Conservation (phyloP, 352 stramenopile genomes). For the Phytophthora kernoviae region DNA sequence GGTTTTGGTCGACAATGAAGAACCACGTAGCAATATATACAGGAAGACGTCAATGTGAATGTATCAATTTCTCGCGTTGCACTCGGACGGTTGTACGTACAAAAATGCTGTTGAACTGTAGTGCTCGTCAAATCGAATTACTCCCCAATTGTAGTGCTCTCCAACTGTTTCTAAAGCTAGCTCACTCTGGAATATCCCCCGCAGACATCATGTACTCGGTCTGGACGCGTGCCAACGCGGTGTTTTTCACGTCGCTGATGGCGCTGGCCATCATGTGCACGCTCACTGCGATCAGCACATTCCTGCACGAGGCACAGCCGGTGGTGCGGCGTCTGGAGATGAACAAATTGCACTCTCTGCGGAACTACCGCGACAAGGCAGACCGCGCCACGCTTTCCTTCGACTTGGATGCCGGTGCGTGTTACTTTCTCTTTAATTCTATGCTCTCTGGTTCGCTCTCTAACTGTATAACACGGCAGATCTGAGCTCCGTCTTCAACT, state of each 20-base stretch:
- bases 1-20: background rate
- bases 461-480: slow-evolving; percentile 37
- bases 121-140: background rate
- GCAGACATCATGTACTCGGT: slow-evolving; percentile 76
- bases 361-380: slow-evolving; percentile 79
- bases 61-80: background rate
- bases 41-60: slow-evolving; percentile 11
- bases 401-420: slow-evolving; percentile 74
- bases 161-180: background rate
- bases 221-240: slow-evolving; percentile 83
- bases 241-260: slow-evolving; percentile 85
- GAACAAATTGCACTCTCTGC: slow-evolving; percentile 76
- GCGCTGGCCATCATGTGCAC: slow-evolving; percentile 74
- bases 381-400: slow-evolving; percentile 86
- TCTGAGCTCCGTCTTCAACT: slow-evolving; percentile 89
- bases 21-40: background rate
- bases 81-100: background rate
- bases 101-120: slow-evolving; percentile 1
- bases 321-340: slow-evolving; percentile 68
- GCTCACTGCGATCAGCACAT: slow-evolving; percentile 78
- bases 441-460: background rate
- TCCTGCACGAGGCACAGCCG: slow-evolving; percentile 58
- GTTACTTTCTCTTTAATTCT: slow-evolving; percentile 1
- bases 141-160: background rate
- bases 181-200: slow-evolving; percentile 16